phyloP scores from a whole-genome alignment of 2,329 filamentous ascomycete species.

The Colletotrichum cuscutae region DNA sequence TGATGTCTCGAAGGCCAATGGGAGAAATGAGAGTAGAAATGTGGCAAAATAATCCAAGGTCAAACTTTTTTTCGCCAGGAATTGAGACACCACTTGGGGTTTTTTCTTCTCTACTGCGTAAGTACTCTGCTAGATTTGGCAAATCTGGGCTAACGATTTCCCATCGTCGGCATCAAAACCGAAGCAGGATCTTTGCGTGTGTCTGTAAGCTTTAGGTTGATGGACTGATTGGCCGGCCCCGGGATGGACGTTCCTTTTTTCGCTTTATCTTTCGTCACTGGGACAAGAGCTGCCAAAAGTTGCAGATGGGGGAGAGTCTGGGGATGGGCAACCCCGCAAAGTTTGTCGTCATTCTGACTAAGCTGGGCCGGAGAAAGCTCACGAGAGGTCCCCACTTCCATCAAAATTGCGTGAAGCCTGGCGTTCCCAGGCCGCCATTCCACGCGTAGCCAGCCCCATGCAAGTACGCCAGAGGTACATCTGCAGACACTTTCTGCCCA shows the following conservation, averaged over 20 bases:
- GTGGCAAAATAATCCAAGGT: neutral
- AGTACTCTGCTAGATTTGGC: neutral
- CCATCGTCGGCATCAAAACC: neutral
- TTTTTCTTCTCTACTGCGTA: neutral
- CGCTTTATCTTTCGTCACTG: slow-evolving; percentile 17
- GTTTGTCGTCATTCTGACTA: slow-evolving; percentile 35
- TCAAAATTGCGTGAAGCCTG: slow-evolving; percentile 30
- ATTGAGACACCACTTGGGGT: neutral
- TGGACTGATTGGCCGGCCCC: slow-evolving; percentile 3
- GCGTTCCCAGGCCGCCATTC: slow-evolving; percentile 26
- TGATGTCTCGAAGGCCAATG: slow-evolving; percentile 9
- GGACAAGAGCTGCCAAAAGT: neutral
- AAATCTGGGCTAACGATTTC: neutral
- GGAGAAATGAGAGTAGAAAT: neutral
- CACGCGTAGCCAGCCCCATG: slow-evolving; percentile 1
- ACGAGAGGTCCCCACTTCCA: slow-evolving; percentile 12
- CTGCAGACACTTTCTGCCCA: neutral
- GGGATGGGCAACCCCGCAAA: slow-evolving; percentile 32
- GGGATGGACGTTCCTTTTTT: slow-evolving; percentile 3
- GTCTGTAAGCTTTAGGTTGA: neutral
- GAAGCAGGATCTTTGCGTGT: neutral
- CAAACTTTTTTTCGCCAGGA: neutral
- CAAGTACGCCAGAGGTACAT: slow-evolving; percentile 23
- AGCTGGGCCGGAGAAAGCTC: slow-evolving; percentile 15
- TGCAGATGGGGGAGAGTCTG: slow-evolving; percentile 5